Percentiles rank a stretch among this genome's conserved stretches.
Conservation (phyloP, 805 yeast genomes). For the Ogataea dorogensis region DNA sequence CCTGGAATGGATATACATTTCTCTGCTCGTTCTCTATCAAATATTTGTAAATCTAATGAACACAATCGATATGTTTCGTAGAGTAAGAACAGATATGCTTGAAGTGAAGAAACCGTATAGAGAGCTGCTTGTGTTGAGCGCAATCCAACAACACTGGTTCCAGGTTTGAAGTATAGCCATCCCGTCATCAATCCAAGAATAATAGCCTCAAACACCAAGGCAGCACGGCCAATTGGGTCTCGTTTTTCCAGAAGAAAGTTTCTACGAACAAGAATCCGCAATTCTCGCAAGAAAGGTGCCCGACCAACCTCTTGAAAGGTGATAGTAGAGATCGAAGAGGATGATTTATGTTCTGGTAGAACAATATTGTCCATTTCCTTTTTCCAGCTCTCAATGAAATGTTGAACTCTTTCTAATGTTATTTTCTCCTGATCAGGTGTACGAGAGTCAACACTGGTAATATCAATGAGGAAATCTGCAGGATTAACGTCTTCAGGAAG, state of each 20-base stretch:
- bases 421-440: conserved; percentile 35
- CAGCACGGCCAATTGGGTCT: conserved; percentile 50
- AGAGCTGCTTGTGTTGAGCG: conserved; percentile 55
- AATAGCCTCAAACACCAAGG: conserved; percentile 41
- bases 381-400: conserved; percentile 41
- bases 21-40: conserved; percentile 70
- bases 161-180: conserved; percentile 73
- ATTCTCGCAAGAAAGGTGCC: conserved; percentile 44
- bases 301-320: conserved; percentile 30
- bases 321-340: not conserved
- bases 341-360: not conserved
- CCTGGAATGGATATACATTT: conserved; percentile 65
- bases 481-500: conserved; percentile 54
- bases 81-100: conserved; percentile 53
- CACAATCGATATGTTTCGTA: conserved; percentile 62
- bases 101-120: conserved; percentile 52
- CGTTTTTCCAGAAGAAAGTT: conserved; percentile 45
- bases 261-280: conserved; percentile 43
- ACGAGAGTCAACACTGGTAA: conserved; percentile 55
- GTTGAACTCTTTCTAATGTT: conserved; percentile 35
- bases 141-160: conserved; percentile 58
- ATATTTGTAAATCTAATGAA: conserved; percentile 50
- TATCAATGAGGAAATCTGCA: conserved; percentile 58
- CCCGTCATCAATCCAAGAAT: conserved; percentile 64
- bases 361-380: conserved; percentile 17